Evolutionary conservation across 495 filamentous ascomycete genomes (phyloP), one percentile per base, ranked within the genome.

Genomic region (Hyaloscypha hepaticicola): DNA sequence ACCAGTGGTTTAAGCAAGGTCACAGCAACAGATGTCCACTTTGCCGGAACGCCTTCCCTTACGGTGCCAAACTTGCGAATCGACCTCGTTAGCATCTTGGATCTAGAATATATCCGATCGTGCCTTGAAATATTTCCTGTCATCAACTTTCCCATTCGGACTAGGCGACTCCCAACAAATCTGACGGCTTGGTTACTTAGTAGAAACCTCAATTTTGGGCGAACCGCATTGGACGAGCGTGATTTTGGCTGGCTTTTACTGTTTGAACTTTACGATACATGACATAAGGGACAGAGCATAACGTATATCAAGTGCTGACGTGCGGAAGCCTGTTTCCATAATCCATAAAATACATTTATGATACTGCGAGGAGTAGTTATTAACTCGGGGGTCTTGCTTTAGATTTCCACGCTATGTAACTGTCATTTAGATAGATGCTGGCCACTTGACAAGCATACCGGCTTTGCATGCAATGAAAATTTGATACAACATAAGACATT

Each of bases 1-100:
- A 88, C 79, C 91, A 92, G 74, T 99, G 94, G 94, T 97, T 99
- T 80, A 88, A 90, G 83, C 93, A 85, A 72, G 96, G 92, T 72
- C 93, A 92, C 75, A 85, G 88, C 70, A 93, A 88, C 70, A 92
- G 86, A 58, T 99, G 94, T 74, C 93, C 94, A 56, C 79, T 98
- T 62, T 98, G 94, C 76, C 79, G 92, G 64, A 95, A 92, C 74
- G 84, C 87, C 34, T 58, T 58, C 26, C 16, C 16, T 2, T 58
- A 41, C 19, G 8, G 0, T 2, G 9, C 53, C n/a, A n/a, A n/a
- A n/a, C n/a, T n/a, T 12, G 27, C 9, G 19, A 21, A 1, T 56
- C 50, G 50, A 53, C 16, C 38, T 45, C 38, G 38, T 8, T 9
- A 19, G 38, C 38, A 16, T 0, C 11, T 19, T 16, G 14, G 38